Evolutionary conservation across 352 stramenopile genomes (phyloP), one percentile per base, ranked within the genome.

Genomic region (Pythium phragmitis): DNA sequence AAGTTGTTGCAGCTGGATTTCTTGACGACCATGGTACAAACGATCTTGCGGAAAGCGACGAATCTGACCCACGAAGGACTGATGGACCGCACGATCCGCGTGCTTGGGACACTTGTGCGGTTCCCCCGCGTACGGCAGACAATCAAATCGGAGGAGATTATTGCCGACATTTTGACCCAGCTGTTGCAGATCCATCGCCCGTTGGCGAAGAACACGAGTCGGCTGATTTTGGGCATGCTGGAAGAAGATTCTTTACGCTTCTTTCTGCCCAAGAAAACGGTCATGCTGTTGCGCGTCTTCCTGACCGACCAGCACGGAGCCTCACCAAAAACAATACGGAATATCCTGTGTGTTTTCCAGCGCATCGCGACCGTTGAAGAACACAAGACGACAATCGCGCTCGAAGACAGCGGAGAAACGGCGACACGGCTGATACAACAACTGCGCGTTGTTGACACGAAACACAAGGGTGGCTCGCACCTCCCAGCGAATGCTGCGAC

Each of bases 241-340:
- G 66, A 79, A 14, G 81, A 93, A 37, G 82, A 93, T 42, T 88
- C 85, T 7, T 73, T 93, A 37, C 88, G 88, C 62, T 90, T 93
- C 37, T 93, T 93, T 51, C 54, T 93, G 13, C 85, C 82, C 0
- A 93, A 93, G 65, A 89, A 91, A 43, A 91, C 85, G 0, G 77
- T 93, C 3, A 77, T 76, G 56, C 54, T 91, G 6, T 57, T 93
- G 1, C 72, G 83, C 13, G 67, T 75, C 14, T 75, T 88, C 14
- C 83, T 90, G 47, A 83, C 80, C 2, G 76, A 84, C 16, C 36
- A 67, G 17, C 53, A 68, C 1, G 49, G 30, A 1, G 74, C 80
- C 4, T 17, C 45, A 8, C 69, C 51, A 17, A 93, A 93, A 62
- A 81, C 82, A 0, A 69, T 81, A 21, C 80, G 84, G 12, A 93